Evolutionary conservation across 352 stramenopile species (phyloP).

Genomic region (Pythium phragmitis): DNA sequence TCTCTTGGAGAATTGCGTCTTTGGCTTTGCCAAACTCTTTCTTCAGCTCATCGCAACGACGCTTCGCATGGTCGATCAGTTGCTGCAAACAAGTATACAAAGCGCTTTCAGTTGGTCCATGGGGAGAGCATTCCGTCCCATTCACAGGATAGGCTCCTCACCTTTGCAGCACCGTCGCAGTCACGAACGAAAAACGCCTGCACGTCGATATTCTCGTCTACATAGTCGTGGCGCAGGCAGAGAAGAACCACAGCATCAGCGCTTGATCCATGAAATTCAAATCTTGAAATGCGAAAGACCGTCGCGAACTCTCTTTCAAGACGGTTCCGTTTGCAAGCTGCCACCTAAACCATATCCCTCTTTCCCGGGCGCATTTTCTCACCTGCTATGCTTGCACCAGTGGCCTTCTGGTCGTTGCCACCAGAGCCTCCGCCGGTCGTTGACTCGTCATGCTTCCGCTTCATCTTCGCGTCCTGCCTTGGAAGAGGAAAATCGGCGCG

Average conservation of each 20-base stretch:
- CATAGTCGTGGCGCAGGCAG: background rate
- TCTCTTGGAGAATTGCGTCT: slow-evolving; percentile 46
- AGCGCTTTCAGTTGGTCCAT: background rate
- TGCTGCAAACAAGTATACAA: slow-evolving; percentile 31
- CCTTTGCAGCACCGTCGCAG: slow-evolving; percentile 44
- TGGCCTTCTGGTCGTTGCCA: background rate
- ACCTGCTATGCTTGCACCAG: slow-evolving; percentile 3
- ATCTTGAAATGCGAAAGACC: slow-evolving; percentile 4
- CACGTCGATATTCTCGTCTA: slow-evolving; percentile 38
- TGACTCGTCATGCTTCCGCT: slow-evolving; percentile 39
- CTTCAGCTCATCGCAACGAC: slow-evolving; percentile 43
- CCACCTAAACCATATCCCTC: background rate
- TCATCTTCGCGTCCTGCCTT: slow-evolving; percentile 33
- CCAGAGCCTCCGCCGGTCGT: background rate
- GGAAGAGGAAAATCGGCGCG: slow-evolving; percentile 13
- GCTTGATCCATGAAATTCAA: slow-evolving; percentile 2
- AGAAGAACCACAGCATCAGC: background rate
- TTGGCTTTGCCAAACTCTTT: slow-evolving; percentile 55
- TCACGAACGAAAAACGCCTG: slow-evolving; percentile 48
- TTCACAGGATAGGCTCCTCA: slow-evolving; percentile 7
- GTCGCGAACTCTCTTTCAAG: background rate
- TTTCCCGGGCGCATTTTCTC: background rate
- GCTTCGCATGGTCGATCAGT: slow-evolving; percentile 57
- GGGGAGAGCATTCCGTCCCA: background rate
- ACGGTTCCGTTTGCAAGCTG: background rate